Conservation (phyloP, 2,329 filamentous ascomycete species). For the Trichoderma pleuroti region DNA sequence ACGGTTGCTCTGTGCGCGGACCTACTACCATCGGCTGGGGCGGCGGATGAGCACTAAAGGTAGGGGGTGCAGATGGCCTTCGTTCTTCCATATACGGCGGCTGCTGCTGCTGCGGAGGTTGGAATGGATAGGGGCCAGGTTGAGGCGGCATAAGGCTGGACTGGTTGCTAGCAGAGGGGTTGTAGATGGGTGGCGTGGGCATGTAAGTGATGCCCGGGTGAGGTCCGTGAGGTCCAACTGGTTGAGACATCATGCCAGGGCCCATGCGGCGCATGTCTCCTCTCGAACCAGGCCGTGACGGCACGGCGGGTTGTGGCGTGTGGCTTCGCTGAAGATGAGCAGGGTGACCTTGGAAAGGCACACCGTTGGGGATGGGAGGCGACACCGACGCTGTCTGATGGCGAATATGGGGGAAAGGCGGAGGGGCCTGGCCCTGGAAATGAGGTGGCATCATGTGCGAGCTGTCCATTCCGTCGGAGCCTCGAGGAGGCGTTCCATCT, state of each 20-base stretch:
- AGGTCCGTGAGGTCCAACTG: conserved; percentile 58
- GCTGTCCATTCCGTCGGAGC: conserved; percentile 50
- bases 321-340: conserved; percentile 58
- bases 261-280: conserved; percentile 74
- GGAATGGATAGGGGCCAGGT: conserved; percentile 39
- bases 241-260: conserved; percentile 67
- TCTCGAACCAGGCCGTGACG: conserved; percentile 67
- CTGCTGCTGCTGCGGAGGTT: conserved; percentile 41
- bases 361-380: conserved; percentile 78
- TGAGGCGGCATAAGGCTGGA: conserved; percentile 37
- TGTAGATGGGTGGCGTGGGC: conserved; percentile 82
- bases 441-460: conserved; percentile 65
- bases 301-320: conserved; percentile 72
- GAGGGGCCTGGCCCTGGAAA: conserved; percentile 57
- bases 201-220: conserved; percentile 71
- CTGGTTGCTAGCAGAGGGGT: conserved; percentile 47
- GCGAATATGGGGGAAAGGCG: conserved; percentile 73
- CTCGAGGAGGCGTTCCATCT: conserved; percentile 66
- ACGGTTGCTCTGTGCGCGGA: conserved; percentile 55
- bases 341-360: conserved; percentile 58
- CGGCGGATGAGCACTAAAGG: conserved; percentile 57
- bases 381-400: conserved; percentile 82
- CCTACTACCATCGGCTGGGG: conserved; percentile 45
- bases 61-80: conserved; percentile 67
- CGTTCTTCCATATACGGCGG: conserved; percentile 75